phyloP scores from a whole-genome alignment of 345 rosid genomes.

The Hevea brasiliensis region DNA sequence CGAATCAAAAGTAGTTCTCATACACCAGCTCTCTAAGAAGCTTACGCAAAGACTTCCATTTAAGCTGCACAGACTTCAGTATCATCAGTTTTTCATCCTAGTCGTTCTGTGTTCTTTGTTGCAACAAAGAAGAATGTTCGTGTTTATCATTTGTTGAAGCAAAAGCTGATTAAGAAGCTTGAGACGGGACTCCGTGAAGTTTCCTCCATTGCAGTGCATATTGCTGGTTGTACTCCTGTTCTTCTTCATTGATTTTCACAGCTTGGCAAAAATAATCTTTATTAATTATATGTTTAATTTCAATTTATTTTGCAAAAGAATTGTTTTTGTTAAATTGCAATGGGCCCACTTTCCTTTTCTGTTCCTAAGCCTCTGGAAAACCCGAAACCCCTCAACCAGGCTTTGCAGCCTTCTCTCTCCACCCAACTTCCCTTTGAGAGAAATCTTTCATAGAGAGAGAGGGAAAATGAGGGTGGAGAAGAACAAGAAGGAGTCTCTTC shows the following conservation, averaged over 20 bases:
- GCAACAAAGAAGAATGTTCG: conserved; percentile 89
- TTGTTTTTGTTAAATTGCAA: too few relatives aligned
- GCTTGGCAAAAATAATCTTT: too few relatives aligned
- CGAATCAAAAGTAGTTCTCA: conserved; percentile 68
- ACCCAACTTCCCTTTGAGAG: neutral
- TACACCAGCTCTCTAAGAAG: conserved; percentile 75
- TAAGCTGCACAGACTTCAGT: conserved; percentile 89
- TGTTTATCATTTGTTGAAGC: conserved; percentile 67
- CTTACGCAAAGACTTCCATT: conserved; percentile 59
- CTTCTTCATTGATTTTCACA: neutral
- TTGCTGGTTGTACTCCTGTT: conserved; percentile 49
- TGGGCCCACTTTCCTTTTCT: too few relatives aligned
- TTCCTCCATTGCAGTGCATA: conserved; percentile 86
- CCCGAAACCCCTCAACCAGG: too few relatives aligned
- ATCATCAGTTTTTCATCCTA: conserved; percentile 77
- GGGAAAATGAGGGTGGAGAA: neutral
- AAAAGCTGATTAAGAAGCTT: conserved; percentile 70
- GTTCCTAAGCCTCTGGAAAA: neutral
- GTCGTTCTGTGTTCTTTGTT: conserved; percentile 57
- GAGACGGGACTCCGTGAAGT: conserved; percentile 79
- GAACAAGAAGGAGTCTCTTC: neutral
- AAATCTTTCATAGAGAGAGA: neutral
- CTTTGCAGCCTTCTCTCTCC: neutral
- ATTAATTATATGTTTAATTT: too few relatives aligned
- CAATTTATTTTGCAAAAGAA: too few relatives aligned